phyloP scores from a whole-genome alignment of 73 alveolate genomes.

The Tetrahymena thermophila region DNA sequence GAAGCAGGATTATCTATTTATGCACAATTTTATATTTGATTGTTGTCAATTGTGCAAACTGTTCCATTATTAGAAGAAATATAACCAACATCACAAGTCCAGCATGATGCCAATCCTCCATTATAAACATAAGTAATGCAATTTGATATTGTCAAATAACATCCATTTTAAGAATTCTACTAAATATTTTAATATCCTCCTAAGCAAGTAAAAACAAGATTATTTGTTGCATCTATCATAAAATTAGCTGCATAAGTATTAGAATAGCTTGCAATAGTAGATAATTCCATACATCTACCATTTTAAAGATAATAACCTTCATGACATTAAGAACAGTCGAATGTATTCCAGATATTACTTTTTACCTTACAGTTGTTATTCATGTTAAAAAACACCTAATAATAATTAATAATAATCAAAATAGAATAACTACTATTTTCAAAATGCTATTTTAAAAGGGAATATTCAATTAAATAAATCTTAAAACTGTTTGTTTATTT shows the following conservation, averaged over 20 bases:
- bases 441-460: too few relatives aligned
- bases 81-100: not conserved
- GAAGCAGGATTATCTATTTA: not conserved
- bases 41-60: not conserved
- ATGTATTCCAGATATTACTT: not conserved
- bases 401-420: too few relatives aligned
- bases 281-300: not conserved
- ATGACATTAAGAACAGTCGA: not conserved
- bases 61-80: not conserved
- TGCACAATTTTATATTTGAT: not conserved
- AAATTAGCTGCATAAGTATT: not conserved
- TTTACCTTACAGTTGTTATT: not conserved
- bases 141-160: not conserved
- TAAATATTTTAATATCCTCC: not conserved
- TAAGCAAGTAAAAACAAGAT: not conserved
- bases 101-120: not conserved
- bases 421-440: too few relatives aligned
- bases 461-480: not conserved
- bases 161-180: not conserved
- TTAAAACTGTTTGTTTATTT: too few relatives aligned
- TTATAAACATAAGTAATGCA: not conserved
- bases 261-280: not conserved
- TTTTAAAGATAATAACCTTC: not conserved
- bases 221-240: not conserved
- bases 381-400: not conserved